These are phyloP conservation scores for Myxozyma geophila DNA, from an alignment of 805 yeast species.

Conservation along the genomic window DNA sequence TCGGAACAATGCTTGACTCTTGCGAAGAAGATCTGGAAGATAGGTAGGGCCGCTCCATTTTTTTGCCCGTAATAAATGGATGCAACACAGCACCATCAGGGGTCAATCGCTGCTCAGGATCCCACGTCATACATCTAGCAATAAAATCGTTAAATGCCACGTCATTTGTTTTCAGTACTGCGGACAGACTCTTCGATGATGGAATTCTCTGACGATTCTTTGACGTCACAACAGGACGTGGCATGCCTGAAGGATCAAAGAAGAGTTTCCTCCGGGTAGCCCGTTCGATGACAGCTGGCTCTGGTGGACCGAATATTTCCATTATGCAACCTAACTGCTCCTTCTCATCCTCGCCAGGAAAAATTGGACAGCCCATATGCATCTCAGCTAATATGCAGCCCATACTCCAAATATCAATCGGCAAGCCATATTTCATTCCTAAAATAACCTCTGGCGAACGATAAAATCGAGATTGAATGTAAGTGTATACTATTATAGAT, in stretches of 20 bases:
- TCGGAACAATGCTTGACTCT: neutral
- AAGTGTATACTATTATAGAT: constrained; percentile 67
- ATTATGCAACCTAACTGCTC: constrained; percentile 89
- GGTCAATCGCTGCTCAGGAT: constrained; percentile 59
- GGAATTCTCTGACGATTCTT: constrained; percentile 39
- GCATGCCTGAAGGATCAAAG: constrained; percentile 47
- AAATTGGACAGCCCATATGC: constrained; percentile 89
- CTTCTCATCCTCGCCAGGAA: constrained; percentile 89
- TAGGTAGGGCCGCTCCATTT: constrained; percentile 8
- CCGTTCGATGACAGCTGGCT: constrained; percentile 46
- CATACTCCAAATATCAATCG: constrained; percentile 96
- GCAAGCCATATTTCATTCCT: constrained; percentile 85
- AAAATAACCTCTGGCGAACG: constrained; percentile 95
- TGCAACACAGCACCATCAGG: constrained; percentile 48
- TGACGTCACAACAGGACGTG: constrained; percentile 39
- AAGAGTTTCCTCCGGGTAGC: constrained; percentile 47
- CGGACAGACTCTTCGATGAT: constrained; percentile 38
- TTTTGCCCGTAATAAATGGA: constrained; percentile 43
- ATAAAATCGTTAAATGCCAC: constrained; percentile 49
- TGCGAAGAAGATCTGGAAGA: neutral
- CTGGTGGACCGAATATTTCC: constrained; percentile 89
- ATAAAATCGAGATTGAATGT: constrained; percentile 93
- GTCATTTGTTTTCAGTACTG: constrained; percentile 40
- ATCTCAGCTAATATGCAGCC: constrained; percentile 97
- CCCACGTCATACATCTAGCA: constrained; percentile 69